A percentile compares a stretch with the other conserved stretches of the same genome.
Evolutionary conservation across 2,329 filamentous ascomycete species (phyloP).

Genomic region (Colletotrichum sp.): DNA sequence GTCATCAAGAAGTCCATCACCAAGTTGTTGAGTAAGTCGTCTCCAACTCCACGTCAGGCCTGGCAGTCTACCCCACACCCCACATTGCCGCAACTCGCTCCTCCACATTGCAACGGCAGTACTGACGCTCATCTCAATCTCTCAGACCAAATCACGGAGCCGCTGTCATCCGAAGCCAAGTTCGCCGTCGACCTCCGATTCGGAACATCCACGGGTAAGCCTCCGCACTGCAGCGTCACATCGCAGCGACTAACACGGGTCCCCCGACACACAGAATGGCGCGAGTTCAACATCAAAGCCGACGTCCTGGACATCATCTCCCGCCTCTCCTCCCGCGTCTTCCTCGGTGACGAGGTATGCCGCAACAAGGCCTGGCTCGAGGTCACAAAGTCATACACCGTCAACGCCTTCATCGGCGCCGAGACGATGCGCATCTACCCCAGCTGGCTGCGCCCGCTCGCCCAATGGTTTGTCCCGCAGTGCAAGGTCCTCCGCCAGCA

Average conservation of each 20-base stretch:
- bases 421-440: neutral
- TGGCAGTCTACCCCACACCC: neutral
- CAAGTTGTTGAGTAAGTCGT: constrained; percentile 20
- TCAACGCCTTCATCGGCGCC: constrained; percentile 6
- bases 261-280: constrained; percentile 7
- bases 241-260: neutral
- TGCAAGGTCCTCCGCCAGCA: constrained; percentile 34
- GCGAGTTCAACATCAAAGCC: neutral
- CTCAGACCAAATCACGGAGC: constrained; percentile 9
- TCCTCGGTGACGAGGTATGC: constrained; percentile 49
- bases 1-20: constrained; percentile 24
- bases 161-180: constrained; percentile 9
- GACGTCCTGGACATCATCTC: constrained; percentile 40
- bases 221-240: neutral
- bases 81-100: neutral
- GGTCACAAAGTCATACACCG: constrained; percentile 37
- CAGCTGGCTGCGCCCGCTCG: neutral
- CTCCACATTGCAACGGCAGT: neutral
- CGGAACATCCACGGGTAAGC: neutral
- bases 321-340: constrained; percentile 54
- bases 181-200: neutral
- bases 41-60: neutral
- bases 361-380: constrained; percentile 52
- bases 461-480: neutral
- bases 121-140: neutral